Base-by-base conservation (phyloP, 2,329 filamentous ascomycete species). In the Acrodontium crateriforme region DNA sequence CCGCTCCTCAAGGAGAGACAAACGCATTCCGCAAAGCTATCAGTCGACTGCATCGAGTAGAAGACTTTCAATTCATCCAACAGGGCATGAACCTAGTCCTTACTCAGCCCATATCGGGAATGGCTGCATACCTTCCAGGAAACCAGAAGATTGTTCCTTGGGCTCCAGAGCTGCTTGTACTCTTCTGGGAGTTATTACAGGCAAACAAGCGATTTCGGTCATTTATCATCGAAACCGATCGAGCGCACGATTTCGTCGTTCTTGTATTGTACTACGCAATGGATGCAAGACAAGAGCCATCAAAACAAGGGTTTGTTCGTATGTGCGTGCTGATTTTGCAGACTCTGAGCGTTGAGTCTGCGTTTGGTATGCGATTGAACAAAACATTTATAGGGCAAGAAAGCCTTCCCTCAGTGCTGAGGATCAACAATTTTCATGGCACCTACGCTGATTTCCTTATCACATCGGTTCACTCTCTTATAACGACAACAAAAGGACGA, bases 271-370 rank as follows among this genome's bases (percentile, higher is more conserved):
- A 91, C 57, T 94, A 95, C 51, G 83, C 85, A 4, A 72, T 93
- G 25, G 84, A 93, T 50, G 79, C 89, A 53, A 84, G 83, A 48
- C 71, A 74, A 22, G 87, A 95, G 47, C 62, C 78, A 12, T 74
- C 84, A 1, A 91, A 87, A 52, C 85, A 94, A 53, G 89, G 89
- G 1, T 67, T 94, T 1, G 82, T 95, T 15, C 72, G 89, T 30
- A 94, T 95, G 84, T 94, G 89, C 54, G 77, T 91, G n/a, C 95
- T 98, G 52, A 68, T 95, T 23, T 60, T 98, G 21, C 89, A 98
- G 55, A 95, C 89, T 0, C 60, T 98, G 47, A 95, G 87, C 46
- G 84, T 91, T 2, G 89, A 95, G 55, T 71, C 78, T 31, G 84
- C 79, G 37, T 95, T 95, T 54, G 87, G 84, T 16, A 71, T 78